phyloP scores from a whole-genome alignment of 78 protist genomes.

The Goniomonas avonlea region DNA sequence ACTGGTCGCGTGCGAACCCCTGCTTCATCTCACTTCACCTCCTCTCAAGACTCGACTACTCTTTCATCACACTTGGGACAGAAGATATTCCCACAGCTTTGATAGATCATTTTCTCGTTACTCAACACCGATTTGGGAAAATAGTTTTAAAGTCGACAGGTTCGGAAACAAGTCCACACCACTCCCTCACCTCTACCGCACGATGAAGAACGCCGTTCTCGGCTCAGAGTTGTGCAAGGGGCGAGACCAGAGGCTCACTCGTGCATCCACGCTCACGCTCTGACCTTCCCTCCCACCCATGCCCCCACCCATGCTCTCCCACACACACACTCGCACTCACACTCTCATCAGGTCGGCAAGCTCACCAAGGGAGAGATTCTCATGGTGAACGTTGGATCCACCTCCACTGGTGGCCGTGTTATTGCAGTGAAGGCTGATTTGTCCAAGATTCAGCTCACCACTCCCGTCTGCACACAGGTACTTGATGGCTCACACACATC shows the following conservation, averaged over 20 bases:
- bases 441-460: slow-evolving; percentile 82
- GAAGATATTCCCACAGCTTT: too few species aligned
- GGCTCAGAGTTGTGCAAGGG: not conserved
- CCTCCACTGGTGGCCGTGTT: slow-evolving; percentile 73
- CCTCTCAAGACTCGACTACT: too few species aligned
- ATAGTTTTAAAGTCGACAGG: too few species aligned
- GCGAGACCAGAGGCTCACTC: not conserved
- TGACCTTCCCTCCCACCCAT: not conserved
- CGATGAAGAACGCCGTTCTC: not conserved
- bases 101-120: too few species aligned
- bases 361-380: slow-evolving; percentile 77
- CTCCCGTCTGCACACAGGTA: slow-evolving; percentile 86
- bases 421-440: slow-evolving; percentile 57
- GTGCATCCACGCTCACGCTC: not conserved
- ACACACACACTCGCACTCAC: slow-evolving; percentile 41
- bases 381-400: slow-evolving; percentile 94
- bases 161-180: not conserved
- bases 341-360: slow-evolving; percentile 58
- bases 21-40: too few species aligned
- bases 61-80: too few species aligned
- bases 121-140: too few species aligned
- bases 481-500: too few species aligned
- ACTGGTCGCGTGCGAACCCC: too few species aligned
- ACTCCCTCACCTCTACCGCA: not conserved
- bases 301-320: not conserved